These are phyloP conservation scores for Venturia effusa DNA, from an alignment of 2,329 filamentous ascomycete species.

Conservation along the genomic window DNA sequence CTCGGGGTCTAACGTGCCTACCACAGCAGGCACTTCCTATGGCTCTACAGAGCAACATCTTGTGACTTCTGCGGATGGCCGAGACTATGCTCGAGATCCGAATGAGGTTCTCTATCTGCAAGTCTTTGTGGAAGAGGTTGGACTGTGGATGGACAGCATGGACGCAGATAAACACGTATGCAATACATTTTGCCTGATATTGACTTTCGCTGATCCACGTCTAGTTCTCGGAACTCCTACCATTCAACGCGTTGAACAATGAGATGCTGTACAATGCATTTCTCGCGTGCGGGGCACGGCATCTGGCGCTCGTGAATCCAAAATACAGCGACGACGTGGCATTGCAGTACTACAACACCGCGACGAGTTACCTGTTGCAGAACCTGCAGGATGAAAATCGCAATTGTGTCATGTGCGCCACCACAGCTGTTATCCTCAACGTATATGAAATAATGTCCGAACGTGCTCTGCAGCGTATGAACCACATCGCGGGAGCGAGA, in stretches of 20 bases:
- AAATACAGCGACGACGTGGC: conserved; percentile 68
- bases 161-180: conserved; percentile 66
- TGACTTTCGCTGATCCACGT: conserved; percentile 13
- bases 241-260: conserved; percentile 69
- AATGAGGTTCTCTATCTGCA: conserved; percentile 87
- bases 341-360: conserved; percentile 72
- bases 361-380: conserved; percentile 65
- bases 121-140: conserved; percentile 82
- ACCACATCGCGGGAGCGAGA: conserved; percentile 74
- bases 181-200: conserved; percentile 7
- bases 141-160: conserved; percentile 88
- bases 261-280: conserved; percentile 85
- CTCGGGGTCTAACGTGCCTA: conserved; percentile 18
- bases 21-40: conserved; percentile 23
- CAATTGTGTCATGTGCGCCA: conserved; percentile 74
- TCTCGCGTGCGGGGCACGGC: conserved; percentile 76
- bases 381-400: conserved; percentile 75
- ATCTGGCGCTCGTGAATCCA: conserved; percentile 61
- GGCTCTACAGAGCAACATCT: conserved; percentile 21
- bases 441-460: conserved; percentile 92
- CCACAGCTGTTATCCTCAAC: conserved; percentile 77
- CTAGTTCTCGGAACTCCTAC: conserved; percentile 69
- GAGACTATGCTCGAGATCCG: conserved; percentile 23
- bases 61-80: neutral
- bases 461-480: conserved; percentile 68